Conservation (phyloP, 768 basidiomycete genomes). For the Suillus placidus region DNA sequence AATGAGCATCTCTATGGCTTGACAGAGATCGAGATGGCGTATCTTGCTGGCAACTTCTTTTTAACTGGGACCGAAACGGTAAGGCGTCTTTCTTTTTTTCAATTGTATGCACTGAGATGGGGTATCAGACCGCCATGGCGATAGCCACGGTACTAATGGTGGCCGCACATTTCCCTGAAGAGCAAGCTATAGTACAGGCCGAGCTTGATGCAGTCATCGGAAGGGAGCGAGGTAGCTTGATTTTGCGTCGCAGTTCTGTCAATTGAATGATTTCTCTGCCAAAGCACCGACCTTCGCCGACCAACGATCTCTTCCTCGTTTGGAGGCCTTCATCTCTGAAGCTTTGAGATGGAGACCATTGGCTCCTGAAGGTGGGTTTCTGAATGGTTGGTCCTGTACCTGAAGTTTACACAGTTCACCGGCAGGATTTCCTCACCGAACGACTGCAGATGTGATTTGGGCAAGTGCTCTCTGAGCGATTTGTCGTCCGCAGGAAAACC, state of each 20-base stretch:
- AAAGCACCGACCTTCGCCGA: no score
- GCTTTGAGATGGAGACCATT: no score
- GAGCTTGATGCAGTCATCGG: background rate
- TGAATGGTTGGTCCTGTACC: no score
- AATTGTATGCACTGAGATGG: background rate
- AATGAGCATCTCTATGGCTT: background rate
- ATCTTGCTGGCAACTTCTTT: conserved; percentile 59
- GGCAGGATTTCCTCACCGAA: no score
- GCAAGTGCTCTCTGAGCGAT: no score
- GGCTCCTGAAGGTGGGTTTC: no score
- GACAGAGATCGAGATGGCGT: conserved; percentile 49
- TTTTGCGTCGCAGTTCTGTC: background rate
- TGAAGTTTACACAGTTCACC: no score
- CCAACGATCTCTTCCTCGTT: no score
- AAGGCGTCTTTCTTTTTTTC: conserved; percentile 1
- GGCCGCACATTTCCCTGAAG: background rate
- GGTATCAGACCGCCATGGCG: background rate
- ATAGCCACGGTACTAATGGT: background rate
- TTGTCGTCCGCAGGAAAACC: background rate
- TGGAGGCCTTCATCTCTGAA: no score
- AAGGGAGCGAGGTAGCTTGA: background rate
- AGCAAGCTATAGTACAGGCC: background rate
- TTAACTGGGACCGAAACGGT: conserved; percentile 60
- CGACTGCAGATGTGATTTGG: no score
- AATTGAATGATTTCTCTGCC: no score